Evolutionary conservation across 2,329 filamentous ascomycete species (phyloP).

Genomic region (Hypoxylon sp.): DNA sequence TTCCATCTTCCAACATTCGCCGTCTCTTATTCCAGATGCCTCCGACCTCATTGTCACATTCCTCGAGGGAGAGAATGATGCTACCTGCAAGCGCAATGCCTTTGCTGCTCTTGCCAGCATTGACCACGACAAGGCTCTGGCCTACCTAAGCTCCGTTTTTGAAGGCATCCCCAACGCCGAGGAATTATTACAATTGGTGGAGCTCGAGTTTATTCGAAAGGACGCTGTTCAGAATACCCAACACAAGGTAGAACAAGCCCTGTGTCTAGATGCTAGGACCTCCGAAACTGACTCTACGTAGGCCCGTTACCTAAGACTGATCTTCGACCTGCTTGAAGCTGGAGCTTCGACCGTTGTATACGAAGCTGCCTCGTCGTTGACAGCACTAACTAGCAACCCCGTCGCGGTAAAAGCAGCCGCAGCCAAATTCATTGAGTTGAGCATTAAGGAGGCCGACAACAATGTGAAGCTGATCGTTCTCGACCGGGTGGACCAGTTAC

Average conservation of each 20-base stretch:
- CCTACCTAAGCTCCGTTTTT: slow-evolving; percentile 89
- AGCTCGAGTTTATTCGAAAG: slow-evolving; percentile 97
- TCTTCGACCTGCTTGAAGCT: slow-evolving; percentile 96
- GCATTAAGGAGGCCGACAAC: slow-evolving; percentile 98
- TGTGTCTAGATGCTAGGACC: slow-evolving; percentile 2
- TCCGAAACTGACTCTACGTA: slow-evolving; percentile 54
- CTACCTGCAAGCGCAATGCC: slow-evolving; percentile 97
- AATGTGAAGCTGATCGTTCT: slow-evolving; percentile 99
- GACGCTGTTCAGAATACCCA: slow-evolving; percentile 94
- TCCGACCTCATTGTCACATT: slow-evolving; percentile 91
- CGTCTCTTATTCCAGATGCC: slow-evolving; percentile 92
- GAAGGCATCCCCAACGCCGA: slow-evolving; percentile 95
- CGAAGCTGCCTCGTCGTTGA: slow-evolving; percentile 95
- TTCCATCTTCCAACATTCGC: slow-evolving; percentile 91
- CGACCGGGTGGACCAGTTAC: slow-evolving; percentile 88
- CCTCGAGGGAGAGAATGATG: slow-evolving; percentile 89
- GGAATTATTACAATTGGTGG: slow-evolving; percentile 90
- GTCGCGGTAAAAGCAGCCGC: slow-evolving; percentile 98
- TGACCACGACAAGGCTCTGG: slow-evolving; percentile 90
- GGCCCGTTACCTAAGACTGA: slow-evolving; percentile 91
- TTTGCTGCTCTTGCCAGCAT: slow-evolving; percentile 92
- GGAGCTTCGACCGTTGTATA: slow-evolving; percentile 95
- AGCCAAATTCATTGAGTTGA: slow-evolving; percentile 94
- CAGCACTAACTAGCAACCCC: slow-evolving; percentile 92
- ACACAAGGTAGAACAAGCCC: slow-evolving; percentile 76